Evolutionary conservation across 495 filamentous ascomycete genomes (phyloP).

Genomic region (Pyrenopolyporus hunteri): DNA sequence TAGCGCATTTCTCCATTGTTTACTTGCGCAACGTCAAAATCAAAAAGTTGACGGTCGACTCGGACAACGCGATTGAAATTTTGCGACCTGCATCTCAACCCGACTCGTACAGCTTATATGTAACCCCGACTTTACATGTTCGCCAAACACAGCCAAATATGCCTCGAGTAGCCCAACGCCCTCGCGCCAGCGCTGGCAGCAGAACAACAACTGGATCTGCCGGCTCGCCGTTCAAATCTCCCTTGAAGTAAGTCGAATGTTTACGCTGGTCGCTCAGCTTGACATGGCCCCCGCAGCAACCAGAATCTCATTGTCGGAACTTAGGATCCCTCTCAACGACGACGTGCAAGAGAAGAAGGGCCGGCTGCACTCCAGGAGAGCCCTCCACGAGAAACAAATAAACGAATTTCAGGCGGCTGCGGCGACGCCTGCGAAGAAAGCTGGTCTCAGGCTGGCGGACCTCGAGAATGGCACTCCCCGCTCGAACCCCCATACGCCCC

Average conservation of each 20-base stretch:
- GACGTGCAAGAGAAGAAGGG: constrained; percentile 90
- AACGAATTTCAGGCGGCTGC: constrained; percentile 90
- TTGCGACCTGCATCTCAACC: constrained; percentile 35
- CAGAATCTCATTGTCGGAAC: constrained; percentile 2
- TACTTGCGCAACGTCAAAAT: constrained; percentile 33
- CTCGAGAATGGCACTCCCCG: constrained; percentile 61
- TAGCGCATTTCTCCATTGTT: constrained; percentile 38
- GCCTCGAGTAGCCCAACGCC: constrained; percentile 73
- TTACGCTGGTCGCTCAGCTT: constrained; percentile 8
- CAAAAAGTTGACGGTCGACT: neutral
- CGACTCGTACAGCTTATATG: constrained; percentile 20
- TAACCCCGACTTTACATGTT: constrained; percentile 2
- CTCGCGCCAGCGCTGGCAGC: constrained; percentile 55
- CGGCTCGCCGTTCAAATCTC: constrained; percentile 68
- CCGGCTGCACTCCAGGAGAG: constrained; percentile 84
- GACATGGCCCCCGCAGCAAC: constrained; percentile 30
- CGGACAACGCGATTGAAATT: constrained; percentile 21
- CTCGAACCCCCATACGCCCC: constrained; percentile 65
- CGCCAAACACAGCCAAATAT: constrained; percentile 53
- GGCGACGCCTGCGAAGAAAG: constrained; percentile 76
- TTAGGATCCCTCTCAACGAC: constrained; percentile 89
- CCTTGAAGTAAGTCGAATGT: constrained; percentile 64
- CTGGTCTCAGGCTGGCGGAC: constrained; percentile 64
- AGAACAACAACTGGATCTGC: constrained; percentile 59
- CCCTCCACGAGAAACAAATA: constrained; percentile 87